Evolutionary conservation across 2,329 filamentous ascomycete species (phyloP).

Genomic region (Fusarium oxysporum): DNA sequence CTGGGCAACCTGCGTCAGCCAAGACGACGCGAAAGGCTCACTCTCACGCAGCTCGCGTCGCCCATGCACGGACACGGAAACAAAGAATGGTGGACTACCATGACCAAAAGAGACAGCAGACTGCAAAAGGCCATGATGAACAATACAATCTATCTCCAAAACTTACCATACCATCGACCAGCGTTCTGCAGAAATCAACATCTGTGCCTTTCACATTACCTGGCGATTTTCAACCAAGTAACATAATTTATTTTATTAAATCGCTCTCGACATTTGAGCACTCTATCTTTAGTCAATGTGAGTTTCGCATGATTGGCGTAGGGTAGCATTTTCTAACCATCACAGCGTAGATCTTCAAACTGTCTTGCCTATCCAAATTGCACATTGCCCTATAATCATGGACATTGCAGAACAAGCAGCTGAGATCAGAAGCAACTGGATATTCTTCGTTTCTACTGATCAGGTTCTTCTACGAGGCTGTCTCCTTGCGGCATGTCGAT

Average conservation of each 20-base stretch:
- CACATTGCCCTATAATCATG: neutral
- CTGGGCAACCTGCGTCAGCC: neutral
- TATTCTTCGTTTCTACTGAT: slow-evolving; percentile 4
- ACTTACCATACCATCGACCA: fast-evolving
- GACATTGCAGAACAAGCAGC: neutral
- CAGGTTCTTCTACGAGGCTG: neutral
- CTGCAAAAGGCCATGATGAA: too few relatives aligned
- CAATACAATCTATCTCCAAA: fast-evolving
- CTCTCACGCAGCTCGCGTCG: slow-evolving; percentile 11
- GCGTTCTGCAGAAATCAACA: fast-evolving
- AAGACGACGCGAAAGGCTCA: slow-evolving; percentile 4
- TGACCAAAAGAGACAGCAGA: neutral
- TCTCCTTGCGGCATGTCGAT: slow-evolving; percentile 1
- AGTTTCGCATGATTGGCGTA: neutral
- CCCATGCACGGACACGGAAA: neutral
- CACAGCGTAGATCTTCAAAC: neutral
- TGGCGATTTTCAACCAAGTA: neutral
- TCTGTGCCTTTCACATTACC: neutral
- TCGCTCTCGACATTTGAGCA: neutral
- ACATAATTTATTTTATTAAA: neutral
- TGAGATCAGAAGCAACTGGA: slow-evolving; percentile 8
- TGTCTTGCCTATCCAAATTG: neutral
- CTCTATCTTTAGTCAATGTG: slow-evolving; percentile 8
- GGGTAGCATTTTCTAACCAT: neutral
- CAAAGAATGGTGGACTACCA: neutral